Percentiles rank a stretch among this genome's conserved stretches.
Evolutionary conservation across 106 monocot species (phyloP).

Genomic region (Xerophyta viscosa): DNA sequence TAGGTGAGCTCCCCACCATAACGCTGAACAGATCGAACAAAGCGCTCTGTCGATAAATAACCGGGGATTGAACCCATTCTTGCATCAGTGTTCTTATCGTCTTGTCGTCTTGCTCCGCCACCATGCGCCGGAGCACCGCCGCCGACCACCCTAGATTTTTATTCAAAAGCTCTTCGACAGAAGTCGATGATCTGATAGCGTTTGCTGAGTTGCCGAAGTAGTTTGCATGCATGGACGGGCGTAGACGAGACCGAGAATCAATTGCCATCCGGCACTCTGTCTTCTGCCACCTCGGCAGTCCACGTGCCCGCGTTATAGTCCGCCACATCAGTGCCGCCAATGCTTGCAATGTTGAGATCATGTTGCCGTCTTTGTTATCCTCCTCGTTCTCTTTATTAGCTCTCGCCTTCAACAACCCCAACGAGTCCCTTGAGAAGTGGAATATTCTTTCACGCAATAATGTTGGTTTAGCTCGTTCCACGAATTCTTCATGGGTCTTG

Average conservation of each 20-base stretch:
- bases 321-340: constrained; percentile 13
- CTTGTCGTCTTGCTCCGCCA: constrained; percentile 30
- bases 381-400: constrained; percentile 25
- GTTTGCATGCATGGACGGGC: constrained; percentile 30
- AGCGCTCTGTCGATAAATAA: constrained; percentile 1
- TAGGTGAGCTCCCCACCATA: constrained; percentile 36
- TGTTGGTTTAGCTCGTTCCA: constrained; percentile 23
- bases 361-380: neutral
- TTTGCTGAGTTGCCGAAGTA: constrained; percentile 69
- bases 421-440: constrained; percentile 40
- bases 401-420: constrained; percentile 39
- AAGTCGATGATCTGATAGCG: constrained; percentile 9
- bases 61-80: constrained; percentile 13
- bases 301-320: constrained; percentile 8
- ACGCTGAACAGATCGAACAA: constrained; percentile 6
- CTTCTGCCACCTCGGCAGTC: neutral
- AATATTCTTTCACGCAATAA: constrained; percentile 44
- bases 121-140: constrained; percentile 12
- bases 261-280: constrained; percentile 11
- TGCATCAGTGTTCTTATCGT: constrained; percentile 13
- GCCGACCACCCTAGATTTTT: constrained; percentile 51
- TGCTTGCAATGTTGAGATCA: constrained; percentile 9
- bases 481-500: constrained; percentile 10
- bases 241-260: constrained; percentile 38
- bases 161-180: constrained; percentile 39